Evolutionary conservation across 495 filamentous ascomycete genomes (phyloP), one percentile per base, ranked within the genome.

Genomic region (Aspergillus panamensis): DNA sequence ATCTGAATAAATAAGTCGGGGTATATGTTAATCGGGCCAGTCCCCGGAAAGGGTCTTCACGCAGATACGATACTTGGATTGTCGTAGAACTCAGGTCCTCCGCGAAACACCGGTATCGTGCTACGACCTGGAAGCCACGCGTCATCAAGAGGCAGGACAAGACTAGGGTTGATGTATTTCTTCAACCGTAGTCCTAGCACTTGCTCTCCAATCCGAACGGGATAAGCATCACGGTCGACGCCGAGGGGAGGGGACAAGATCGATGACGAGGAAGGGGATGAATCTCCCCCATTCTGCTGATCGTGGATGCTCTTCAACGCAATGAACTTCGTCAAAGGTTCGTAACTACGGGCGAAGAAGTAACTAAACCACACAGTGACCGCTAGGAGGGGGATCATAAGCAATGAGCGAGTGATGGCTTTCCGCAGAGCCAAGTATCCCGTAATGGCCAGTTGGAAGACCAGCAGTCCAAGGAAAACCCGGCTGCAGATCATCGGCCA

Each of bases 401-500:
- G 72, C 33, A 84, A 68, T 0, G 92, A 86, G 7, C 86, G 78
- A 13, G 80, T 84, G 54, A 91, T 88, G 0, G 87, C 89, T 37
- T 77, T 67, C 29, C 82, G 81, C n/a, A 93, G 72, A 9, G 91
- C 90, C 19, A 99, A 77, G 42, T 91, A 84, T 2, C 92, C 94
- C 12, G 92, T 88, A 82, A 95, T 95, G 35, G 92, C 87, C 21
- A 96, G 67, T 64, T 99, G 92, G 67, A 96, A 96, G 32, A 97
- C 80, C 14, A 91, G 72, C 13, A 96, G 69, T 1, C 94, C 95
- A 32, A 96, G 73, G 29, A 96, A 80, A 29, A 97, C 77, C 17
- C 95, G 86, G 60, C 92, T 90, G 72, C 92, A 96, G 37, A 97
- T 95, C 78, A 97, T 94, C 19, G 86, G 82, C 95, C 95, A 99